Base-by-base conservation (phyloP, 768 basidiomycete genomes). In the Termitomyces eurrhizus region DNA sequence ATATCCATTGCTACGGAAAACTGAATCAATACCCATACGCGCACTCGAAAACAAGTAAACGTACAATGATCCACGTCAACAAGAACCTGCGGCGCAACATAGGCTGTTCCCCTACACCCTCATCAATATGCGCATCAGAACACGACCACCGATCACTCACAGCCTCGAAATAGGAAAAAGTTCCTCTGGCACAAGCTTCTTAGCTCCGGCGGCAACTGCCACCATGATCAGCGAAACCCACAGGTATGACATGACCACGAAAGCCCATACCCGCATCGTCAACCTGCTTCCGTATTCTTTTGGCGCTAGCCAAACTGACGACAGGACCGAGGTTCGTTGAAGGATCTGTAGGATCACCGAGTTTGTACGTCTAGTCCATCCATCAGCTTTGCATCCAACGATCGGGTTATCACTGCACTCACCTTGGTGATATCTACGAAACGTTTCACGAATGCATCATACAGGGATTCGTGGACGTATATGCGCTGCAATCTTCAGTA, bases 261-360 rank as follows among this genome's bases (percentile, higher is more conserved):
- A 29, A 7, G 69, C 82, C 66, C 37, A 7, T 59, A 92, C 93
- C 75, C 4, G 96, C 97, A 71, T 93, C 92, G 1, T 80, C 75
- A 50, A 98, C 80, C 69, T 99, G 96, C 68, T 90, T 92, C 37
- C 90, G 80, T 61, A 98, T 97, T 61, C 84, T 80, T 59, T 86
- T 80, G 0, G 97, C 96, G 64, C 91, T 93, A 2, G 89, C 88
- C 7, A 95, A 72, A 62, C 90, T 94, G 65, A 98, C 87, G 12
- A 99, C 97, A 1, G 97, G 97, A 0, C 97, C 97, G 14, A 99
- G 81, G 48, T 88, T 93, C 0, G 88, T 92, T 13, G 84, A 81
- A 11, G 80, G 72, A 39, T 81, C 72, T 0, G 87, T 90, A 0
- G 97, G 96, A 68, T 98, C 93, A 2, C 92, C 95, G 14, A 99